A percentile compares a stretch with the other conserved stretches of the same genome.
Conservation (phyloP, 805 yeast genomes). For the Lachancea fermentati region DNA sequence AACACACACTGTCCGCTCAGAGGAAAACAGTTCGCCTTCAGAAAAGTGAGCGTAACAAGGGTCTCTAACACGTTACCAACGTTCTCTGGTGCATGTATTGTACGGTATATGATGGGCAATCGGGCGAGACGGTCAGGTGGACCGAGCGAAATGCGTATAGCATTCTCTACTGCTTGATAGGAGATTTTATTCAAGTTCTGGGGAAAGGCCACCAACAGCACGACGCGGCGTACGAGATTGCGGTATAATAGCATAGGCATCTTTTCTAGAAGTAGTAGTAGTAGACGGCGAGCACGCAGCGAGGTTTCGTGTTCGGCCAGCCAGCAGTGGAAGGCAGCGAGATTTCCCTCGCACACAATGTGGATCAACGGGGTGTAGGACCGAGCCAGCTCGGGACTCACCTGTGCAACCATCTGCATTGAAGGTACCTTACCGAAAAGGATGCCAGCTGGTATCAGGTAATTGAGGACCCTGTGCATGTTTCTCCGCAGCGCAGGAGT, state of each 20-base stretch:
- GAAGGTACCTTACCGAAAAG: conserved; percentile 51
- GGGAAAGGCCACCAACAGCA: conserved; percentile 17
- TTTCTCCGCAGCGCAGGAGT: conserved; percentile 17
- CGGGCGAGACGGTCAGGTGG: neutral
- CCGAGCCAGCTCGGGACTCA: conserved; percentile 25
- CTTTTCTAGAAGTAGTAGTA: conserved; percentile 38
- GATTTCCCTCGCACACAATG: conserved; percentile 40
- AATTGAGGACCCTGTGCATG: conserved; percentile 38
- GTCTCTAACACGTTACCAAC: conserved; percentile 29
- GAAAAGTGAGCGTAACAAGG: conserved; percentile 25
- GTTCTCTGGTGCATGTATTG: conserved; percentile 20
- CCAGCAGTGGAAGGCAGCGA: conserved; percentile 32
- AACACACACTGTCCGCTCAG: conserved; percentile 25
- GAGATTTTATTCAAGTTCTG: conserved; percentile 24
- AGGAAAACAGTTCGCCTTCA: conserved; percentile 33
- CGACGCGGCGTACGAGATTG: conserved; percentile 27
- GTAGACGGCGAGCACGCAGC: conserved; percentile 30
- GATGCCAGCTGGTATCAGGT: conserved; percentile 48
- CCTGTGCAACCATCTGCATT: conserved; percentile 20
- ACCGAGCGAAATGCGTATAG: conserved; percentile 19
- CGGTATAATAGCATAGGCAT: conserved; percentile 38
- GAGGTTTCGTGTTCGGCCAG: conserved; percentile 28
- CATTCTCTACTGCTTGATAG: conserved; percentile 16
- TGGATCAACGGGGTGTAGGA: conserved; percentile 37
- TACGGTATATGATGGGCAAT: conserved; percentile 19